A percentile compares a stretch with the other conserved stretches of the same genome.
Conservation (phyloP, 371 early-diverging fungal genomes). For the Gilbertella persicaria region DNA sequence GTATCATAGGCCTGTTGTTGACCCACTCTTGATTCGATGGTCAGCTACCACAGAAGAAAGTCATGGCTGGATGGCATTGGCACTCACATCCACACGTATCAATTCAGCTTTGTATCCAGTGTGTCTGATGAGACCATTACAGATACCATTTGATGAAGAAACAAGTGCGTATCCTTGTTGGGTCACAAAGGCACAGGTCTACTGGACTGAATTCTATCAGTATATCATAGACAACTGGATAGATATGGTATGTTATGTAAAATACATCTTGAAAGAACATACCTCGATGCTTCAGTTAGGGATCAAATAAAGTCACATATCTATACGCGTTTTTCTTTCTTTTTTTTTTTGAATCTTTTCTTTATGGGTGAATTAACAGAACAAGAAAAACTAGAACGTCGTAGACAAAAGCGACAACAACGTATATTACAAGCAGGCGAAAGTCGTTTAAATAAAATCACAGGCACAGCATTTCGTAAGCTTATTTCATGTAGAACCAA, state of each 20-base stretch:
- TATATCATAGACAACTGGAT: too few relatives aligned
- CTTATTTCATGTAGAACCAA: neutral
- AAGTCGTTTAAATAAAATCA: constrained; percentile 60
- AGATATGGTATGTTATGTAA: too few relatives aligned
- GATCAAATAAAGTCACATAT: neutral
- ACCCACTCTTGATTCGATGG: constrained; percentile 25
- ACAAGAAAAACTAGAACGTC: constrained; percentile 58
- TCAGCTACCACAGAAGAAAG: constrained; percentile 13
- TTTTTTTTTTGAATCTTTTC: neutral
- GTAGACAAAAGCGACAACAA: constrained; percentile 64
- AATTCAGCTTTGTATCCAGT: neutral
- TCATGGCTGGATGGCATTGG: constrained; percentile 28
- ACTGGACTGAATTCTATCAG: too few relatives aligned
- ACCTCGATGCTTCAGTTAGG: too few relatives aligned
- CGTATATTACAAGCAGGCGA: constrained; percentile 60
- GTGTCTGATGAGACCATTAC: neutral
- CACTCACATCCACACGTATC: constrained; percentile 1
- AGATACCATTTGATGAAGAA: neutral
- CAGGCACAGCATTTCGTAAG: constrained; percentile 58
- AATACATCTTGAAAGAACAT: too few relatives aligned
- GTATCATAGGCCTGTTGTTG: neutral
- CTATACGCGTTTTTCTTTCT: neutral
- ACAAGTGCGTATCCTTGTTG: too few relatives aligned
- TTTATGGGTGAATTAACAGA: constrained; percentile 46
- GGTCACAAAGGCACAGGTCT: too few relatives aligned